Conservation (phyloP, 75 land plant genomes). For the Pinus tabuliformis region DNA sequence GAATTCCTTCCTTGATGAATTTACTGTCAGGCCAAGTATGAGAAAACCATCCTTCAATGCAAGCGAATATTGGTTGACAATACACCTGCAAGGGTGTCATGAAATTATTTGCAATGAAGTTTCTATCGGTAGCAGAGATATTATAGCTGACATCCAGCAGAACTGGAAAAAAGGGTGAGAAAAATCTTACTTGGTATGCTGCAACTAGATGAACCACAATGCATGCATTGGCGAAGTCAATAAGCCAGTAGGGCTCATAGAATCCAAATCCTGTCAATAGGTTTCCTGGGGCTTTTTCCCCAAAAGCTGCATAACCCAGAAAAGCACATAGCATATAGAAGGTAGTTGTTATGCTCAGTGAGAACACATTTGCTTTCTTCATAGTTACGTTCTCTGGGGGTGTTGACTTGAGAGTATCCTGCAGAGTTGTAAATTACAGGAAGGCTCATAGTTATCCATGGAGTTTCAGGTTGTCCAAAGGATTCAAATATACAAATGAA, state of each 20-base stretch:
- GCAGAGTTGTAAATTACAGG: too few species aligned
- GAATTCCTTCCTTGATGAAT: conserved; percentile 30
- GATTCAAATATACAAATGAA: neutral
- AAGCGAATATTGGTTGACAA: conserved; percentile 63
- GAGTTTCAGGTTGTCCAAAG: neutral
- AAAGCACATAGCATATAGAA: too few species aligned
- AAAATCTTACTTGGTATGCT: conserved; percentile 59
- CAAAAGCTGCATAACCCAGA: conserved; percentile 70
- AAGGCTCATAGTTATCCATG: neutral
- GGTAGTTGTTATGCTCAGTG: conserved; percentile 28
- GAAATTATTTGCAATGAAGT: conserved; percentile 18
- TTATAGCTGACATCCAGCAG: conserved; percentile 1
- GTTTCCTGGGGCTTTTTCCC: conserved; percentile 66
- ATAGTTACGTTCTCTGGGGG: conserved; percentile 29
- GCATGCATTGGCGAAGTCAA: conserved; percentile 25
- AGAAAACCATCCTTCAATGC: conserved; percentile 44
- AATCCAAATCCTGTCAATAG: conserved; percentile 20
- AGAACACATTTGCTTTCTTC: conserved; percentile 64
- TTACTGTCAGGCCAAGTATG: conserved; percentile 20
- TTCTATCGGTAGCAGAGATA: conserved; percentile 21
- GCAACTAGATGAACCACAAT: conserved; percentile 61
- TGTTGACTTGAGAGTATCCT: neutral
- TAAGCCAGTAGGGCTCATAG: conserved; percentile 66
- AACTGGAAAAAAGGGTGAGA: conserved; percentile 3
- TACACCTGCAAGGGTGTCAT: conserved; percentile 37